Base-by-base conservation (phyloP, 139 green algal genomes). In the Tetratostichococcus sp. region DNA sequence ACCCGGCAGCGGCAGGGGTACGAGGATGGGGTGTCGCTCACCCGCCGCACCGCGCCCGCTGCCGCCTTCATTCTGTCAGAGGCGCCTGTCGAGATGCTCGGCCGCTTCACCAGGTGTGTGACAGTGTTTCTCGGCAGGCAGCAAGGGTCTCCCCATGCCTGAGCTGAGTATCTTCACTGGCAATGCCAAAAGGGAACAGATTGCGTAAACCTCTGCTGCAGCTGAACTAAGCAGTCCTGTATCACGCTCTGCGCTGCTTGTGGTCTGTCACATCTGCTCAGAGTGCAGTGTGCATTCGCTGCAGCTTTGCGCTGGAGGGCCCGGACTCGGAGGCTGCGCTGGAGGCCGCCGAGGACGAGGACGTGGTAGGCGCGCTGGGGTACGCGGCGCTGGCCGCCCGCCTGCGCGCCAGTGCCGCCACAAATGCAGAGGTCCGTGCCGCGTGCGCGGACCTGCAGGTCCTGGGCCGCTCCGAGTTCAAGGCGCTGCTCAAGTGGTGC, bases 391-490 rank as follows among this genome's bases (percentile, higher is more conserved):
- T 71, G 34, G 71, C 73, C 8, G 67, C 67, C 1, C 73, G 80
- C 50, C 59, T 96, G 8, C 72, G 80, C 2, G 62, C 28, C 23
- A 89, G 97, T 84, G 19, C 82, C 1, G 83, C 84, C 35, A 98
- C 95, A 8, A 89, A 75, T 4, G 35, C 59, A 0, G 94, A 98
- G 84, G 76, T 99, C n/a, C 72, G 79, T 22, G 67, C 73, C 66
- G 83, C 98, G 65, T 97, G 89, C 77, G 74, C 68, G 43, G 96
- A 99, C 86, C 84, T 99, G 76, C 83, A 91, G 72, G 95, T 99
- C 43, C 85, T 99, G 59, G 94, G 93, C 1, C 90, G 94, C 75
- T 88, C 79, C 35, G 96, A 99, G 79, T 99, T 99, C 88, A 99
- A 99, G 88, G 79, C 91, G 71, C 92, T 99, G 79, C 89, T 99